These are phyloP conservation scores for Colletotrichum navitas DNA, from an alignment of 2,329 filamentous ascomycete genomes.

Conservation along the genomic window DNA sequence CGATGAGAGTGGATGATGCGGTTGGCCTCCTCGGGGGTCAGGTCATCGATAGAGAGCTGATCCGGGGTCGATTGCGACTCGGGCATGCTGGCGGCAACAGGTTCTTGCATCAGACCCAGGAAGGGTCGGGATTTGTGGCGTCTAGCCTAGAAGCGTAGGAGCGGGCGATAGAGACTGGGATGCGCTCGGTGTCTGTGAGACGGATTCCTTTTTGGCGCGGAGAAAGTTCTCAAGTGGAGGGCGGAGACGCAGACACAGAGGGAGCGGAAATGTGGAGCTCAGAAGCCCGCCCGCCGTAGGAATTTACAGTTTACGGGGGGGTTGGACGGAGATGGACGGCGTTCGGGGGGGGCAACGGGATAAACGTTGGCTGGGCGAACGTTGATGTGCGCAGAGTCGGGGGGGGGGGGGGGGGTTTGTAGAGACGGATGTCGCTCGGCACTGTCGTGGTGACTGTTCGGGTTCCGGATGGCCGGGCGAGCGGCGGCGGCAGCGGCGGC, in stretches of 20 bases:
- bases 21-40: constrained; percentile 75
- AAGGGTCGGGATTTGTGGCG: neutral
- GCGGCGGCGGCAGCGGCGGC: neutral
- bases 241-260: neutral
- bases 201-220: constrained; percentile 10
- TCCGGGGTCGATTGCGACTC: constrained; percentile 60
- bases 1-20: constrained; percentile 78
- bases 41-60: constrained; percentile 64
- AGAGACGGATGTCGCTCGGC: constrained; percentile 32
- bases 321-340: neutral
- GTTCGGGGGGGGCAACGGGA: neutral
- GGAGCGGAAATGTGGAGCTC: constrained; percentile 8
- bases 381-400: constrained; percentile 4
- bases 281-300: constrained; percentile 8
- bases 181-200: neutral
- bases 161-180: neutral
- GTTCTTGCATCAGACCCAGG: constrained; percentile 33
- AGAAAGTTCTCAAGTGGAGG: neutral
- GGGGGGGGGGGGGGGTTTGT: constrained; percentile 14
- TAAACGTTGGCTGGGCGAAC: constrained; percentile 1
- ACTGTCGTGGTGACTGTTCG: constrained; percentile 28
- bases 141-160: neutral
- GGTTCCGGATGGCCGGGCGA: constrained; percentile 20
- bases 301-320: constrained; percentile 21
- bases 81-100: constrained; percentile 52